Evolutionary conservation across 140 eudicot genomes (phyloP).

Genomic region (Bidens hawaiensis): DNA sequence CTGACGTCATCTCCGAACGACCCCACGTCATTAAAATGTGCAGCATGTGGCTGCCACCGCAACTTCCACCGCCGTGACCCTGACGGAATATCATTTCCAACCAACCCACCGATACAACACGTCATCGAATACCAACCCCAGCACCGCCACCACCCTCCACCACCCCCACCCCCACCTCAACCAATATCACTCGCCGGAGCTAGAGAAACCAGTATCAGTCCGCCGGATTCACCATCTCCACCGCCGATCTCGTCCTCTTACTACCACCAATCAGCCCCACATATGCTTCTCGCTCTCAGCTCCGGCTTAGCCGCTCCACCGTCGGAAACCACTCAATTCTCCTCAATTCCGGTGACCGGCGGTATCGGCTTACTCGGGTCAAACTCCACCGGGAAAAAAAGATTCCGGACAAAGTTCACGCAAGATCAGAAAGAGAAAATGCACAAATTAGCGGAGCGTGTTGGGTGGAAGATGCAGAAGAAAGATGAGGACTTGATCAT

Average conservation of each 20-base stretch:
- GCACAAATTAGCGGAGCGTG: slow-evolving; percentile 62
- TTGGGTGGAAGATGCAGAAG: slow-evolving; percentile 88
- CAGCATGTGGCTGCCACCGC: slow-evolving; percentile 93
- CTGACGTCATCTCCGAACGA: slow-evolving; percentile 47
- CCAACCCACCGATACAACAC: slow-evolving; percentile 23
- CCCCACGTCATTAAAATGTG: slow-evolving; percentile 78
- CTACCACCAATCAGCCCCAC: slow-evolving; percentile 87
- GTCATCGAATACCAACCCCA: slow-evolving; percentile 66
- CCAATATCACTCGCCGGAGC: slow-evolving; percentile 30
- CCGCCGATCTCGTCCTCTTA: slow-evolving; percentile 88
- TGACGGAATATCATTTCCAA: slow-evolving; percentile 35
- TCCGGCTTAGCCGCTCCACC: slow-evolving; percentile 40
- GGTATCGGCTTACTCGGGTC: slow-evolving; percentile 29
- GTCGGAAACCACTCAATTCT: slow-evolving; percentile 20
- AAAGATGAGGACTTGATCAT: slow-evolving; percentile 46
- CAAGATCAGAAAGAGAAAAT: slow-evolving; percentile 72
- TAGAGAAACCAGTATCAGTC: slow-evolving; percentile 30
- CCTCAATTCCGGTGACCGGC: slow-evolving; percentile 19
- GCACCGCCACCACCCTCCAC: slow-evolving; percentile 83
- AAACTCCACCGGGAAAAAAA: slow-evolving; percentile 43
- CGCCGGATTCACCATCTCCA: slow-evolving; percentile 74
- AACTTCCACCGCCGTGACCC: slow-evolving; percentile 97
- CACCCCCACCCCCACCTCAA: slow-evolving; percentile 38
- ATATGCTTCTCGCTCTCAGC: slow-evolving; percentile 83
- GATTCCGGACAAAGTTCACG: slow-evolving; percentile 70